Conservation (phyloP, 352 stramenopile genomes). For the Phytophthora cryptogea region DNA sequence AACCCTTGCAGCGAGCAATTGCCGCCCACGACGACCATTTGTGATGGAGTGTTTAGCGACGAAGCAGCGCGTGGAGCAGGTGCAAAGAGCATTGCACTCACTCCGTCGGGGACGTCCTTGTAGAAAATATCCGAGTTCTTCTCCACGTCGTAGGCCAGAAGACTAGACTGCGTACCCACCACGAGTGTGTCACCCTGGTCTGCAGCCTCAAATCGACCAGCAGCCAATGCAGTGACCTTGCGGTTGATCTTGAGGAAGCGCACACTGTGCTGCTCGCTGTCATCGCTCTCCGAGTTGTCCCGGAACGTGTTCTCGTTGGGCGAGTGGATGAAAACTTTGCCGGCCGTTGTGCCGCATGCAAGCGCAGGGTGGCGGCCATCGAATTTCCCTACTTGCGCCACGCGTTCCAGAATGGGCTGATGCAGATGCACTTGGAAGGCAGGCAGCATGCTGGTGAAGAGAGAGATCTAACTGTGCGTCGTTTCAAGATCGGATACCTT, state of each 20-base stretch:
- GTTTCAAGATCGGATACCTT: conserved; percentile 37
- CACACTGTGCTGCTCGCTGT: conserved; percentile 51
- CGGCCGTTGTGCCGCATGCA: conserved; percentile 83
- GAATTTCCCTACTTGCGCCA: conserved; percentile 80
- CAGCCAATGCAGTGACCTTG: conserved; percentile 77
- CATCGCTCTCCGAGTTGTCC: conserved; percentile 37
- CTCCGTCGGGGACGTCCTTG: conserved; percentile 87
- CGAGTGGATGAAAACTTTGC: conserved; percentile 93
- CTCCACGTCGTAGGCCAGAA: conserved; percentile 93
- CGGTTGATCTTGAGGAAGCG: conserved; percentile 94
- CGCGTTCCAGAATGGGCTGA: conserved; percentile 76
- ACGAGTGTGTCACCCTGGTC: conserved; percentile 83
- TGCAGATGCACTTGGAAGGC: conserved; percentile 85
- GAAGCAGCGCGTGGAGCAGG: conserved; percentile 37
- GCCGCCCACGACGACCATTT: conserved; percentile 90
- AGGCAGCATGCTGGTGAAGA: conserved; percentile 54
- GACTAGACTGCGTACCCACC: conserved; percentile 88
- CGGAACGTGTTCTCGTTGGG: conserved; percentile 76
- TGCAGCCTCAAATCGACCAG: conserved; percentile 67
- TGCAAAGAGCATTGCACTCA: conserved; percentile 84
- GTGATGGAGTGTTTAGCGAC: conserved; percentile 32
- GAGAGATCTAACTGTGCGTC: conserved; percentile 13
- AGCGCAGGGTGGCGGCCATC: conserved; percentile 80
- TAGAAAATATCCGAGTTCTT: conserved; percentile 95
- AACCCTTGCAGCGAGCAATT: conserved; percentile 94